Conservation (phyloP, 169 alveolate genomes). For the Toxoplasma gondii region DNA sequence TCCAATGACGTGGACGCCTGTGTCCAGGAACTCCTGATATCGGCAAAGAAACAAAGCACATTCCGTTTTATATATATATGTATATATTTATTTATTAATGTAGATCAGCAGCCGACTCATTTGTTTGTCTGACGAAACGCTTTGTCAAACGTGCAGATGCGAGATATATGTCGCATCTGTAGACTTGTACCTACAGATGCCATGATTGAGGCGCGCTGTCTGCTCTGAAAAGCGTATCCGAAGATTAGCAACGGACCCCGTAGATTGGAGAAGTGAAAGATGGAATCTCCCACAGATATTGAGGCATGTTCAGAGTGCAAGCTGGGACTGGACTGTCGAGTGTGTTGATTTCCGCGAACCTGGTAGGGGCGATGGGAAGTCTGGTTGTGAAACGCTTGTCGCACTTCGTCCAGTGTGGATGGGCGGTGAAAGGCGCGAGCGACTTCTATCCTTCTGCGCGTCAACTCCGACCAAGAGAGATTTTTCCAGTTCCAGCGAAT, state of each 20-base stretch:
- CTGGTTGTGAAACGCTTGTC: neutral
- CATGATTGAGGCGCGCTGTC: too few relatives aligned
- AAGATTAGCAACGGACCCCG: too few relatives aligned
- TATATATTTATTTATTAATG: neutral
- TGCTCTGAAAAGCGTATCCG: too few relatives aligned
- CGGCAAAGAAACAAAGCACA: neutral
- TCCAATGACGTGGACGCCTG: constrained; percentile 49
- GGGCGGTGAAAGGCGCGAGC: neutral
- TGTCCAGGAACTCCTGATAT: constrained; percentile 35
- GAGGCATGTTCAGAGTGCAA: too few relatives aligned
- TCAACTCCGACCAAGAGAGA: neutral
- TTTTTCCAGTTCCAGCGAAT: neutral
- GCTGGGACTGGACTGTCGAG: too few relatives aligned
- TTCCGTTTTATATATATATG: neutral
- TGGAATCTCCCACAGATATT: too few relatives aligned
- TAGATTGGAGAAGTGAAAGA: too few relatives aligned
- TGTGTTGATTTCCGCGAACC: too few relatives aligned
- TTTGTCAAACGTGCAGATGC: neutral
- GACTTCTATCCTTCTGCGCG: neutral
- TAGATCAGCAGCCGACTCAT: neutral
- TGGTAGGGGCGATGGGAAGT: neutral
- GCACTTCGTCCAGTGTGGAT: neutral
- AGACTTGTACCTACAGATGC: neutral
- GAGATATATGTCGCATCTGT: neutral
- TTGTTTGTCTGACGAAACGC: neutral